A percentile compares a stretch with the other conserved stretches of the same genome.
Conservation (phyloP, 352 stramenopile genomes). For the Globisporangium ultimum region DNA sequence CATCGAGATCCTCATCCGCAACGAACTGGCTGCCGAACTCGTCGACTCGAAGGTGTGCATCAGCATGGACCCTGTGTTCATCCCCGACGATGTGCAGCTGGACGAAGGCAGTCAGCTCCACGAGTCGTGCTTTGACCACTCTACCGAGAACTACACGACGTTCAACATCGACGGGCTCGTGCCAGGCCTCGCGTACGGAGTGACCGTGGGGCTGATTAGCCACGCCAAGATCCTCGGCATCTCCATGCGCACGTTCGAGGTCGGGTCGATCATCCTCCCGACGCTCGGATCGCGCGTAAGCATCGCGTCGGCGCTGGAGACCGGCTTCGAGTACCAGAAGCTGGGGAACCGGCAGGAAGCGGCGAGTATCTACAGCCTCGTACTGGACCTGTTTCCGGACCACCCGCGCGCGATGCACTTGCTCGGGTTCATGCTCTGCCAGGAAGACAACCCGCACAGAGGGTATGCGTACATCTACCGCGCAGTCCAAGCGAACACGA, state of each 20-base stretch:
- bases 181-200: slow-evolving; percentile 44
- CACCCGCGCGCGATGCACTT: slow-evolving; percentile 45
- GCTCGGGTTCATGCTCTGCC: slow-evolving; percentile 41
- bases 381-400: slow-evolving; percentile 51
- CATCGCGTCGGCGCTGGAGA: slow-evolving; percentile 38
- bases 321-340: slow-evolving; percentile 37
- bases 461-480: slow-evolving; percentile 35
- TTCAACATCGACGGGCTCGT: slow-evolving; percentile 60
- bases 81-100: slow-evolving; percentile 36
- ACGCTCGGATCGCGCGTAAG: slow-evolving; percentile 27
- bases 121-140: slow-evolving; percentile 61
- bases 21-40: slow-evolving; percentile 23
- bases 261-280: slow-evolving; percentile 39
- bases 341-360: slow-evolving; percentile 23
- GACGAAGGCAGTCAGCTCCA: slow-evolving; percentile 27
- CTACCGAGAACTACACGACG: slow-evolving; percentile 35
- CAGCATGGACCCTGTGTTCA: slow-evolving; percentile 41
- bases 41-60: slow-evolving; percentile 48
- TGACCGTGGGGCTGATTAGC: slow-evolving; percentile 53
- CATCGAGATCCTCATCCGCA: slow-evolving; percentile 50
- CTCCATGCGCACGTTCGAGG: slow-evolving; percentile 62
- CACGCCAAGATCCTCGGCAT: slow-evolving; percentile 45
- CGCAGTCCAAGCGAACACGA: slow-evolving; percentile 42
- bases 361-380: slow-evolving; percentile 38
- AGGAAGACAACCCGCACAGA: slow-evolving; percentile 29